phyloP scores from a whole-genome alignment of 2,329 filamentous ascomycete species.

The Teratosphaeriaceae sp. region DNA sequence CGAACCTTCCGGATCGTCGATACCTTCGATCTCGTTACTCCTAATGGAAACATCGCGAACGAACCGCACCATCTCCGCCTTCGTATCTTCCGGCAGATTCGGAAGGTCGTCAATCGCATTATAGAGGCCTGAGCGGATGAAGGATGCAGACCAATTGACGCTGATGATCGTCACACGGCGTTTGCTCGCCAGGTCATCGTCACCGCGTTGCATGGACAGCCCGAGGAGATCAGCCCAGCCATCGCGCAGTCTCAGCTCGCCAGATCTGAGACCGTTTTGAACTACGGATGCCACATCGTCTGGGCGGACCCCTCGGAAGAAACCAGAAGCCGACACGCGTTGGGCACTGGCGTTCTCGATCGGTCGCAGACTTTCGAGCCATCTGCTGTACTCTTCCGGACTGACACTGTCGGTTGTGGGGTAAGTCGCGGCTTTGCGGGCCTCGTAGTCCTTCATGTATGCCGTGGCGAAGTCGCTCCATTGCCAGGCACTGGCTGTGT shows the following conservation, averaged over 20 bases:
- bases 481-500: background rate
- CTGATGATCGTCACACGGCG: slow-evolving; percentile 38
- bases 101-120: background rate
- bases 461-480: slow-evolving; percentile 34
- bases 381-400: slow-evolving; percentile 30
- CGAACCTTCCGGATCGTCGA: slow-evolving; percentile 19
- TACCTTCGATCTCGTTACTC: slow-evolving; percentile 32
- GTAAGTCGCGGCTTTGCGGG: slow-evolving; percentile 26
- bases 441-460: slow-evolving; percentile 36
- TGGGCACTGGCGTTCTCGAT: slow-evolving; percentile 37
- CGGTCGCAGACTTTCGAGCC: slow-evolving; percentile 30
- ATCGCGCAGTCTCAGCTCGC: slow-evolving; percentile 30
- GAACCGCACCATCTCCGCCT: background rate
- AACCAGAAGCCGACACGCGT: slow-evolving; percentile 32
- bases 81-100: background rate
- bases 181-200: slow-evolving; percentile 6
- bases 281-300: slow-evolving; percentile 26
- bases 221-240: slow-evolving; percentile 32
- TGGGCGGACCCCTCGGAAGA: slow-evolving; percentile 34
- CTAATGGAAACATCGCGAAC: slow-evolving; percentile 16
- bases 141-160: slow-evolving; percentile 42
- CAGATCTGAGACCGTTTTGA: slow-evolving; percentile 22
- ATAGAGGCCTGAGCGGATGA: slow-evolving; percentile 26
- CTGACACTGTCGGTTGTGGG: slow-evolving; percentile 18
- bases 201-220: slow-evolving; percentile 10